Conservation (phyloP, 495 filamentous ascomycete species). For the Paragyromitra xinjiangensis region DNA sequence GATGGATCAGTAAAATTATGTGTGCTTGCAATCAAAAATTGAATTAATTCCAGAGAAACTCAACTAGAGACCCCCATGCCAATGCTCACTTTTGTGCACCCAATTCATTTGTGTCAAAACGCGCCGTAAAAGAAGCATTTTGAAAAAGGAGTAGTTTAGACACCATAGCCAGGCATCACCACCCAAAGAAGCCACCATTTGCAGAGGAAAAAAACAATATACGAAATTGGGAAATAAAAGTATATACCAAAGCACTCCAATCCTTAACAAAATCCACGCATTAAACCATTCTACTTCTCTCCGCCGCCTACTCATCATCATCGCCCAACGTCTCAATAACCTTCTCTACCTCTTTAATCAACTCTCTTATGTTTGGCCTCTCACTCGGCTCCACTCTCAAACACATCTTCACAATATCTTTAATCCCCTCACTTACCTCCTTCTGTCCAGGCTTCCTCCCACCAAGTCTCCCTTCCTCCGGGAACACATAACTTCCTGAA, state of each 20-base stretch:
- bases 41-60: slow-evolving; percentile 19
- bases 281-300: background rate
- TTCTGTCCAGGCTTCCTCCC: slow-evolving; percentile 37
- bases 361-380: slow-evolving; percentile 86
- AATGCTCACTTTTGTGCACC: background rate
- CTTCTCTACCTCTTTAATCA: slow-evolving; percentile 80
- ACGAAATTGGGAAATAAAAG: background rate
- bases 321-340: slow-evolving; percentile 80
- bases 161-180: background rate
- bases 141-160: background rate
- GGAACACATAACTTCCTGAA: slow-evolving; percentile 49
- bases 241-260: slow-evolving; percentile 30
- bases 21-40: slow-evolving; percentile 2
- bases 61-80: background rate
- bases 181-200: background rate
- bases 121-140: background rate
- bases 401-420: slow-evolving; percentile 65
- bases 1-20: background rate
- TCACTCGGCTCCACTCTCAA: slow-evolving; percentile 91
- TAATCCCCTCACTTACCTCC: slow-evolving; percentile 60
- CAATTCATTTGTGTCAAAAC: background rate
- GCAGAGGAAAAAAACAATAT: slow-evolving; percentile 13
- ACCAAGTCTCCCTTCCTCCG: slow-evolving; percentile 37
- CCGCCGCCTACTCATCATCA: slow-evolving; percentile 58
- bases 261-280: slow-evolving; percentile 1